Evolutionary conservation across 306 rosid species (phyloP).

Genomic region (Morella rubra): DNA sequence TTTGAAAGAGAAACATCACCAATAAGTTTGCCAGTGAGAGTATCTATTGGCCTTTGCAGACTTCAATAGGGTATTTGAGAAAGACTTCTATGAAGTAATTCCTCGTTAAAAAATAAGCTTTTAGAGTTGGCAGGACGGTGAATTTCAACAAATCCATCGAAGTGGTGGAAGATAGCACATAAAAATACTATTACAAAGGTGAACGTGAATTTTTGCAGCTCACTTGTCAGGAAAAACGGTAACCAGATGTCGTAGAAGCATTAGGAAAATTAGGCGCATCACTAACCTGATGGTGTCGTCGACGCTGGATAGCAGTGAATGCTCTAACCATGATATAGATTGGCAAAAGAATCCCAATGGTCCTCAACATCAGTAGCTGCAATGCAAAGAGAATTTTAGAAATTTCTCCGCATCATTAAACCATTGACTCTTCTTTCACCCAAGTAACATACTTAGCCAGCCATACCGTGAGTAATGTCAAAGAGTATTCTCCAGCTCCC

Average conservation of each 20-base stretch:
- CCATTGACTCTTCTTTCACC: not conserved
- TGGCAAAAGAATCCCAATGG: slow-evolving; percentile 61
- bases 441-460: not conserved
- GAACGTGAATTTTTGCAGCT: not conserved
- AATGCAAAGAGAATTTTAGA: slow-evolving; percentile 13
- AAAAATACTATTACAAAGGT: not conserved
- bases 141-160: not conserved
- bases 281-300: slow-evolving; percentile 53
- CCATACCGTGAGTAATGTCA: slow-evolving; percentile 53
- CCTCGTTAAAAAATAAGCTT: not conserved
- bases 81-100: not conserved
- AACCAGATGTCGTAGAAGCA: not conserved
- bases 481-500: slow-evolving; percentile 52
- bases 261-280: not conserved
- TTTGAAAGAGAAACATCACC: not conserved
- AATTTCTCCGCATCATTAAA: not conserved
- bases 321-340: slow-evolving; percentile 57
- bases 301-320: slow-evolving; percentile 48
- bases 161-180: not conserved
- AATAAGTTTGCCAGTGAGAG: not conserved
- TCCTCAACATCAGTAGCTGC: slow-evolving; percentile 62
- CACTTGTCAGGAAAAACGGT: not conserved
- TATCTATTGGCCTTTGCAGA: no score
- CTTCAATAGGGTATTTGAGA: not conserved
- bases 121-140: not conserved